Conservation (phyloP, 257 asterid genomes). For the Hygrophila difformis region DNA sequence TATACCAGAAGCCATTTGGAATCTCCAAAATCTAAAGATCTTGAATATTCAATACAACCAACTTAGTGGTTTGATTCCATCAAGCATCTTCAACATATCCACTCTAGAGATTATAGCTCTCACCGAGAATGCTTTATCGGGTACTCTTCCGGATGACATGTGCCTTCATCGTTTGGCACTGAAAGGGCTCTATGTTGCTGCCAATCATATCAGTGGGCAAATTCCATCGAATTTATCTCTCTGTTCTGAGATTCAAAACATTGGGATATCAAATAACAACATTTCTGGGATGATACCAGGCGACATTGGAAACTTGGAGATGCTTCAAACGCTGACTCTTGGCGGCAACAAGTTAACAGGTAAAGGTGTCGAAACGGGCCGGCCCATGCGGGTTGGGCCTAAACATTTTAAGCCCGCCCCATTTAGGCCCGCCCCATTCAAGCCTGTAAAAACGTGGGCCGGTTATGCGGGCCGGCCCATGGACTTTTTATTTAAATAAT, state of each 20-base stretch:
- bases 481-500: too few relatives aligned
- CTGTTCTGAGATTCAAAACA: background rate
- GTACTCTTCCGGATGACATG: background rate
- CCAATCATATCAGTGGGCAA: background rate
- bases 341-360: background rate
- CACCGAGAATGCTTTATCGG: background rate
- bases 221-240: background rate
- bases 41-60: background rate
- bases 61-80: background rate
- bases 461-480: too few relatives aligned
- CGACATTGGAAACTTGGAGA: background rate
- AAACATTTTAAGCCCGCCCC: too few relatives aligned
- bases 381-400: too few relatives aligned
- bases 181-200: background rate
- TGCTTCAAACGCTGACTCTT: background rate
- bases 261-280: background rate
- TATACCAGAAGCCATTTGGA: background rate
- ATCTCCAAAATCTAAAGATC: background rate
- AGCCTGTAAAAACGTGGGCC: too few relatives aligned
- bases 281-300: background rate
- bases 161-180: background rate
- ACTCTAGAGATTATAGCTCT: background rate
- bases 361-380: too few relatives aligned
- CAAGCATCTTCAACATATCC: conserved; percentile 4
- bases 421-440: too few relatives aligned